Evolutionary conservation across 148 eudicot species (phyloP).

Genomic region (Chenopodium quinoa): DNA sequence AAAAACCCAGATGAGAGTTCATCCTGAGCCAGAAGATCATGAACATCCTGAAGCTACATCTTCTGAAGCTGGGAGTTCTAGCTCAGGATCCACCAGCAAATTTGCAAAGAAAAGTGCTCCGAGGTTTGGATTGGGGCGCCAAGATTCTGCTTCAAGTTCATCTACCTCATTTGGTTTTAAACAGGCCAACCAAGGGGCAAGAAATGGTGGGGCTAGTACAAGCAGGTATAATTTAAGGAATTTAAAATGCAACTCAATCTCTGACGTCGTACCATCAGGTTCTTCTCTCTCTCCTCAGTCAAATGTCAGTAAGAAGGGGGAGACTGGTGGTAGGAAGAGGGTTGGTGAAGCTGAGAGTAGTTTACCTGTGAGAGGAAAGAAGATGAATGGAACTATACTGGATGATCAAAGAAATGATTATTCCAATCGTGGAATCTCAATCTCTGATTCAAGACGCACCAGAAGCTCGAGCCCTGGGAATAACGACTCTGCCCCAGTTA

Average conservation of each 20-base stretch:
- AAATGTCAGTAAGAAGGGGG: conserved; percentile 39
- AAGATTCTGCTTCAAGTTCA: conserved; percentile 34
- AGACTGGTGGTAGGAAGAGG: conserved; percentile 56
- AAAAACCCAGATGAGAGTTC: conserved; percentile 26
- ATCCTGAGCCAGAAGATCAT: conserved; percentile 23
- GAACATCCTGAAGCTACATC: conserved; percentile 25
- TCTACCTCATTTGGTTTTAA: conserved; percentile 38
- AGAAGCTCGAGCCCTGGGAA: conserved; percentile 36
- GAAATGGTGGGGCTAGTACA: conserved; percentile 34
- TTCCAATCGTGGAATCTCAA: conserved; percentile 44
- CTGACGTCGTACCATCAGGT: conserved; percentile 51
- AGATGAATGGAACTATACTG: conserved; percentile 35
- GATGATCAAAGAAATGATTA: conserved; percentile 32
- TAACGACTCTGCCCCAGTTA: neutral
- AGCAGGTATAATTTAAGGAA: conserved; percentile 45
- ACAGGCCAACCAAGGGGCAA: conserved; percentile 30
- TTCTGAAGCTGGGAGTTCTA: conserved; percentile 42
- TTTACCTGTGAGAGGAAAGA: conserved; percentile 55
- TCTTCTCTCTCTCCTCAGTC: conserved; percentile 54
- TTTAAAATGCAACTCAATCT: conserved; percentile 53
- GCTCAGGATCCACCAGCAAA: conserved; percentile 37
- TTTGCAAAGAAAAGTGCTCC: conserved; percentile 37
- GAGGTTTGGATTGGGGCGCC: conserved; percentile 41
- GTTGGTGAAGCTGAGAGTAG: conserved; percentile 58
- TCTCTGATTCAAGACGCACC: conserved; percentile 46